Percentiles rank a stretch among this genome's conserved stretches.
phyloP scores from a whole-genome alignment of 192 early-diverging fungal species.

The Coemansia sp. region DNA sequence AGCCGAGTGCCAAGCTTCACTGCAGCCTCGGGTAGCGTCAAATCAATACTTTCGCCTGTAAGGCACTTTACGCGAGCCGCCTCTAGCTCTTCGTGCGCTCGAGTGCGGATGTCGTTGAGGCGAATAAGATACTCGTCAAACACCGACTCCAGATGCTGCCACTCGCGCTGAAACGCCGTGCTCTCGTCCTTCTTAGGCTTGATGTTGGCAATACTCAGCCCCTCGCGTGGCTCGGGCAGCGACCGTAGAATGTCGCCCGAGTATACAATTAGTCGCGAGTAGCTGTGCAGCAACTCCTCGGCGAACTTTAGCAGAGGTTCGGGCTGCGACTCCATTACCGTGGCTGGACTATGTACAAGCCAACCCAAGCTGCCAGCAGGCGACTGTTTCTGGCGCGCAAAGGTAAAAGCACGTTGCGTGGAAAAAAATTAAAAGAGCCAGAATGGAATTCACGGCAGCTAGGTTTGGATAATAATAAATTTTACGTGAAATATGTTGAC shows the following conservation, averaged over 20 bases:
- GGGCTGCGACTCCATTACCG: slow-evolving; percentile 22
- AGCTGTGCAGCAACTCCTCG: slow-evolving; percentile 41
- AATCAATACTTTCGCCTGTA: slow-evolving; percentile 33
- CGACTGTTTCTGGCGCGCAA: too few relatives aligned
- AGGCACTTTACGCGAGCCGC: slow-evolving; percentile 38
- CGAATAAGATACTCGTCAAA: slow-evolving; percentile 45
- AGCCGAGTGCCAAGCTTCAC: slow-evolving; percentile 17
- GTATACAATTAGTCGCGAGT: slow-evolving; percentile 44
- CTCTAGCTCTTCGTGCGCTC: slow-evolving; percentile 46
- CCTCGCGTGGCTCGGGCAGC: slow-evolving; percentile 41
- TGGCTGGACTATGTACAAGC: background rate
- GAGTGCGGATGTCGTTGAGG: slow-evolving; percentile 37
- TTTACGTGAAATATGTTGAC: background rate
- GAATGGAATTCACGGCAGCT: slow-evolving; percentile 1
- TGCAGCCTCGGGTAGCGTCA: slow-evolving; percentile 35
- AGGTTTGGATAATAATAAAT: background rate
- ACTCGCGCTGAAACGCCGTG: slow-evolving; percentile 36
- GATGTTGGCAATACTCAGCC: slow-evolving; percentile 43
- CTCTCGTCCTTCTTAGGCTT: slow-evolving; percentile 48
- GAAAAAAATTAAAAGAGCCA: slow-evolving; percentile 1
- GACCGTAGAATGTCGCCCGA: slow-evolving; percentile 48
- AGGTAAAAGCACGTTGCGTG: background rate
- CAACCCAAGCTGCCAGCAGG: too few relatives aligned
- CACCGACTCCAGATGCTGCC: slow-evolving; percentile 44
- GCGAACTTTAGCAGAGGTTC: slow-evolving; percentile 42